These are phyloP conservation scores for Primulina tabacum DNA, from an alignment of 257 asterid genomes.

Conservation along the genomic window DNA sequence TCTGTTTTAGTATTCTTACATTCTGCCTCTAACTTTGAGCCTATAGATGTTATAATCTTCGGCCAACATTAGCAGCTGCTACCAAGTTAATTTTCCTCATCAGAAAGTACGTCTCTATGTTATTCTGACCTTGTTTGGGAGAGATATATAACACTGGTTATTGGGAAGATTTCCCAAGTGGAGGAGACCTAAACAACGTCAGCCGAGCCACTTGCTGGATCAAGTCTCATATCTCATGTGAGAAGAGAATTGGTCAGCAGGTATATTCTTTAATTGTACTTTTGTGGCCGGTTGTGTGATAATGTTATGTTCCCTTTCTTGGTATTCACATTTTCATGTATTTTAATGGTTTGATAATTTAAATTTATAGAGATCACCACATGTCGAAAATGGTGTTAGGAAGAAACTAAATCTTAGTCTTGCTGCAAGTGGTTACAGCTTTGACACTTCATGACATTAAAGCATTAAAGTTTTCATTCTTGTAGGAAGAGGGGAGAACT, in stretches of 20 bases:
- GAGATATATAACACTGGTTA: constrained; percentile 27
- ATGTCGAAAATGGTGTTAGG: constrained; percentile 6
- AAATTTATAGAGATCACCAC: background rate
- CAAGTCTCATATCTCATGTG: constrained; percentile 26
- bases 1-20: too few species aligned
- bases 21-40: too few species aligned
- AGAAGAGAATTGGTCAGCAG: constrained; percentile 42
- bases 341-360: background rate
- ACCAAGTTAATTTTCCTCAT: background rate
- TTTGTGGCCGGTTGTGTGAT: background rate
- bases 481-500: constrained; percentile 12
- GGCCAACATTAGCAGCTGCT: constrained; percentile 11
- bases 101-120: constrained; percentile 30
- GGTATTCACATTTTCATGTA: background rate
- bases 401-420: constrained; percentile 15
- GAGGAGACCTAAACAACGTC: constrained; percentile 28
- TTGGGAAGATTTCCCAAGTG: constrained; percentile 20
- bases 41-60: background rate
- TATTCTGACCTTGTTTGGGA: constrained; percentile 27
- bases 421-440: background rate
- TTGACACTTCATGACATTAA: constrained; percentile 10
- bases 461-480: constrained; percentile 4
- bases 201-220: constrained; percentile 27
- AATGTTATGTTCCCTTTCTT: background rate
- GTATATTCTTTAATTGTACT: constrained; percentile 19